Evolutionary conservation across 345 rosid genomes (phyloP).

Genomic region (Conringia planisiliqua): DNA sequence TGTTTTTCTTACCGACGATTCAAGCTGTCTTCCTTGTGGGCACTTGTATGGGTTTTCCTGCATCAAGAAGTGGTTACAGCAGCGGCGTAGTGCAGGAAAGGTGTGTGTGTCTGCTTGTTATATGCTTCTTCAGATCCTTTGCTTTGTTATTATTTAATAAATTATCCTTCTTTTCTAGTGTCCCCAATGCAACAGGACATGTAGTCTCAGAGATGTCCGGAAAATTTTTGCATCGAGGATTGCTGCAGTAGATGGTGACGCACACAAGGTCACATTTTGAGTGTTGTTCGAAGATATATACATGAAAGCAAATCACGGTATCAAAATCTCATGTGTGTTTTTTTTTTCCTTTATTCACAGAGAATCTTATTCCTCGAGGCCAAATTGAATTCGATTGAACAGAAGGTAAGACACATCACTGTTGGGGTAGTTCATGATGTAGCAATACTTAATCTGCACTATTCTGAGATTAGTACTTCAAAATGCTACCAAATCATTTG

Average conservation of each 20-base stretch:
- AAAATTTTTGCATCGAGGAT: constrained; percentile 69
- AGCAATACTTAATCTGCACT: neutral
- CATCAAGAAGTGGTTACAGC: constrained; percentile 69
- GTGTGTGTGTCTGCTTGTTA: constrained; percentile 36
- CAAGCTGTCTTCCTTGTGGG: constrained; percentile 93
- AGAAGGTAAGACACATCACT: constrained; percentile 44
- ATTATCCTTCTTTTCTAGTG: constrained; percentile 42
- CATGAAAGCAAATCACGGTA: neutral
- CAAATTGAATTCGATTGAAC: constrained; percentile 55
- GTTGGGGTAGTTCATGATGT: neutral
- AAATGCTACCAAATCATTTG: neutral
- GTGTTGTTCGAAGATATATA: neutral
- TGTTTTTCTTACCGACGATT: neutral
- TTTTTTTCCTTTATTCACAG: constrained; percentile 30
- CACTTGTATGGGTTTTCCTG: constrained; percentile 84
- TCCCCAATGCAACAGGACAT: constrained; percentile 72
- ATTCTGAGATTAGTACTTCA: neutral
- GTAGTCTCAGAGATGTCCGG: constrained; percentile 59
- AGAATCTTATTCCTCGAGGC: constrained; percentile 61
- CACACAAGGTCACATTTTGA: constrained; percentile 49
- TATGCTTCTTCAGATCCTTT: neutral
- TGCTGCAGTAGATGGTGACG: constrained; percentile 71
- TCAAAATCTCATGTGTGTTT: neutral
- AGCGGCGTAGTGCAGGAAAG: constrained; percentile 51
- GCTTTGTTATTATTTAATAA: neutral